Percentiles rank a stretch among this genome's conserved stretches.
Evolutionary conservation across 495 filamentous ascomycete species (phyloP).

Genomic region (Darksidea phi): DNA sequence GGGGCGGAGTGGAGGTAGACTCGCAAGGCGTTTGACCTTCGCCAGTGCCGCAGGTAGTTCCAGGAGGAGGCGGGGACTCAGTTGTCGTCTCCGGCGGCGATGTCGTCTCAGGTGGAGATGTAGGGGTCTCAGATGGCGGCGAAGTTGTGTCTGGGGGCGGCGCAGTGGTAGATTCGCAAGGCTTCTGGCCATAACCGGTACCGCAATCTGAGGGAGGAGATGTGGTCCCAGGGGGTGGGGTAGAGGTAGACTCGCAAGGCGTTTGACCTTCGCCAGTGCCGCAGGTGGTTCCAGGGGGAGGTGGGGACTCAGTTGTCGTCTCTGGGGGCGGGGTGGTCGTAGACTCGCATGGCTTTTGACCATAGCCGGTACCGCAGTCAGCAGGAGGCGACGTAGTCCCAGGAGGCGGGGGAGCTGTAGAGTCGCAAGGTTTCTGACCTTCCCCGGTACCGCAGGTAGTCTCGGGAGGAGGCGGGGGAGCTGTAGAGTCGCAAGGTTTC

Average conservation of each 20-base stretch:
- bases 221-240: not conserved
- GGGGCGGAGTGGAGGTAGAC: not conserved
- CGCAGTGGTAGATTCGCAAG: not conserved
- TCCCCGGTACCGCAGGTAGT: not conserved
- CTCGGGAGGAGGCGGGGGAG: not conserved
- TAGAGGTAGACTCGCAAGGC: not conserved
- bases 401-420: slow-evolving; percentile 21
- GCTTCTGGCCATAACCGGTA: slow-evolving; percentile 1
- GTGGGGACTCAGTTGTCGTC: too few species aligned
- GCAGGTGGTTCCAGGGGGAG: too few species aligned
- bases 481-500: not conserved
- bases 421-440: not conserved
- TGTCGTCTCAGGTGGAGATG: not conserved
- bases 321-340: not conserved
- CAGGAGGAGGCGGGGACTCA: not conserved
- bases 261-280: not conserved
- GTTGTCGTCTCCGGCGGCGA: not conserved
- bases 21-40: not conserved
- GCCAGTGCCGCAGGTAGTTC: not conserved
- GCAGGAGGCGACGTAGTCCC: not conserved
- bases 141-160: not conserved
- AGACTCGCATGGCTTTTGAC: not conserved
- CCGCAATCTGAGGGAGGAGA: not conserved
- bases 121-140: not conserved
- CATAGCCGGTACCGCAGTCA: not conserved